Percentiles rank a stretch among this genome's conserved stretches.
Conservation (phyloP, 805 yeast species). For the Suhomyces canberraensis region DNA sequence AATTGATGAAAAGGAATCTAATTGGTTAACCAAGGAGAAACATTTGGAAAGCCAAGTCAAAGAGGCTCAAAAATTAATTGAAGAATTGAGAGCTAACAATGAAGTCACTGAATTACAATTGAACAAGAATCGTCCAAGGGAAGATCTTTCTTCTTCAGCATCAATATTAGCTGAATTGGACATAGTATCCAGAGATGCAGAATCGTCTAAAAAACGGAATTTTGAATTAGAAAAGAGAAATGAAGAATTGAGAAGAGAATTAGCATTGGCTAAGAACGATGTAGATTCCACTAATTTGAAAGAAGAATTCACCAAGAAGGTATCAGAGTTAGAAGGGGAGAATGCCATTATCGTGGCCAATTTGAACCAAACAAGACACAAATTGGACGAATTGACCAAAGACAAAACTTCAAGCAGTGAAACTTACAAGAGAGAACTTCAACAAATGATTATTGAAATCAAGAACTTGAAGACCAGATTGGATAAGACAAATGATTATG, state of each 20-base stretch:
- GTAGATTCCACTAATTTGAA: slow-evolving; percentile 37
- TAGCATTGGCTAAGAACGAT: slow-evolving; percentile 54
- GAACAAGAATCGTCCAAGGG: slow-evolving; percentile 32
- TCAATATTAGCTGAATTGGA: slow-evolving; percentile 53
- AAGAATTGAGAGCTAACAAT: slow-evolving; percentile 60
- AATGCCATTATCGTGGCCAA: slow-evolving; percentile 60
- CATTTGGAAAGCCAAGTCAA: slow-evolving; percentile 50
- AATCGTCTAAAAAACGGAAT: slow-evolving; percentile 62
- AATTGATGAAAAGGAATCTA: slow-evolving; percentile 68
- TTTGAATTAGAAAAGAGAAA: slow-evolving; percentile 75
- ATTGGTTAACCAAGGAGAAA: slow-evolving; percentile 60
- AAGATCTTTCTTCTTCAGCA: slow-evolving; percentile 25
- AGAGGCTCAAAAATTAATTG: slow-evolving; percentile 52
- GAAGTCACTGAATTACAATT: slow-evolving; percentile 64
- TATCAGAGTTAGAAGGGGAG: slow-evolving; percentile 62
- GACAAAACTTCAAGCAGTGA: slow-evolving; percentile 34
- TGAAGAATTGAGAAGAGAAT: slow-evolving; percentile 64
- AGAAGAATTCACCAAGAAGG: slow-evolving; percentile 42
- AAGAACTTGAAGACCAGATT: slow-evolving; percentile 48
- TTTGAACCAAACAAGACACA: slow-evolving; percentile 47
- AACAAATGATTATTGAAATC: slow-evolving; percentile 49
- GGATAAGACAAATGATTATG: slow-evolving; percentile 62
- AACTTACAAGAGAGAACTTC: slow-evolving; percentile 42
- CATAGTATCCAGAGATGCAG: slow-evolving; percentile 71
- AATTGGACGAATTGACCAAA: slow-evolving; percentile 17